phyloP scores from a whole-genome alignment of 208 protist species.

The Lotmaria passim region DNA sequence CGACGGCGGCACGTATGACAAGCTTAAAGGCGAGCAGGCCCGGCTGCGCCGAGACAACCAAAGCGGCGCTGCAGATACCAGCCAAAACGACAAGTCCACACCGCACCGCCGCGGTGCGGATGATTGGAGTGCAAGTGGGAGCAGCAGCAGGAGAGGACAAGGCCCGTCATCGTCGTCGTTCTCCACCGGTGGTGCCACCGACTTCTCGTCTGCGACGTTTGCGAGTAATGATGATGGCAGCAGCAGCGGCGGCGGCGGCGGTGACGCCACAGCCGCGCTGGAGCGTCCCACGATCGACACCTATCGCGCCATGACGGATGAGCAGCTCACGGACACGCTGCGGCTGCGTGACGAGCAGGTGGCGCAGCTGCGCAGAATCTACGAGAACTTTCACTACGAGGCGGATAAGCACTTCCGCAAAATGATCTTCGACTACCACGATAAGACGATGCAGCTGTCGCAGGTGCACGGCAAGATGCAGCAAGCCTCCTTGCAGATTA shows the following conservation, averaged over 20 bases:
- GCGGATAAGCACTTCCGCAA: slow-evolving; percentile 78
- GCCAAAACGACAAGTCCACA: background rate
- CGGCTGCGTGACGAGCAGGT: slow-evolving; percentile 63
- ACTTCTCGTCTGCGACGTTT: slow-evolving; percentile 1
- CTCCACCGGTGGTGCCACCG: slow-evolving; percentile 5
- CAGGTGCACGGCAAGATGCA: slow-evolving; percentile 91
- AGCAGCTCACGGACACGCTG: slow-evolving; percentile 61
- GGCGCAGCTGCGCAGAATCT: slow-evolving; percentile 64
- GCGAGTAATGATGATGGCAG: no score
- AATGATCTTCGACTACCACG: slow-evolving; percentile 91
- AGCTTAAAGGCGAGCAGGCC: slow-evolving; percentile 32
- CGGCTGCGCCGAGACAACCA: slow-evolving; percentile 32
- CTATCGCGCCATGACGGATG: slow-evolving; percentile 66
- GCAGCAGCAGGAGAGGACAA: background rate
- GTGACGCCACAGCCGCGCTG: slow-evolving; percentile 1
- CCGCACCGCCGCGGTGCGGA: background rate
- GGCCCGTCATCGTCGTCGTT: background rate
- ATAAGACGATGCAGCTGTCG: slow-evolving; percentile 87
- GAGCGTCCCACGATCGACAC: slow-evolving; percentile 74
- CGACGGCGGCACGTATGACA: slow-evolving; percentile 43
- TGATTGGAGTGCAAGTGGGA: background rate
- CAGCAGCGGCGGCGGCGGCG: background rate
- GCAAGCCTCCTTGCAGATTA: slow-evolving; percentile 73
- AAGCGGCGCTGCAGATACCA: background rate
- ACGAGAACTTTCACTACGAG: slow-evolving; percentile 89